phyloP scores from a whole-genome alignment of 176 grass and related monocot genomes.

The Eleusine indica region DNA sequence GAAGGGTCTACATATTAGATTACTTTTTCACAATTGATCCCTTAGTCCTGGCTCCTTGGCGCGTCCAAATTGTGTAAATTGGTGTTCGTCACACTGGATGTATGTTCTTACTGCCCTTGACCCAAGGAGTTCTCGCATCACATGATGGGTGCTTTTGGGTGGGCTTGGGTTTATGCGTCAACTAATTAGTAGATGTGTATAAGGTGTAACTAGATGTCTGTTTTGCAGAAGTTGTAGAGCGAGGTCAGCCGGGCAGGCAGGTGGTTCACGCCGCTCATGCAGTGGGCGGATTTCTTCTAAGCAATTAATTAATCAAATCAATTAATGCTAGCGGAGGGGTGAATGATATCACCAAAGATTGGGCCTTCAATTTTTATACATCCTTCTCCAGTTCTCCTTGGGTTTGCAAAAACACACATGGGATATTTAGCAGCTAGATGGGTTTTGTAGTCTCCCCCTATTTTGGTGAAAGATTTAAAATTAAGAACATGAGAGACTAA shows the following conservation, averaged over 20 bases:
- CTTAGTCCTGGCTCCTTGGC: not conserved
- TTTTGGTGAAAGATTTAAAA: not conserved
- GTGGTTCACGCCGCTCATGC: slow-evolving; percentile 45
- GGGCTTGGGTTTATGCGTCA: not conserved
- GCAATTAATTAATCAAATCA: not conserved
- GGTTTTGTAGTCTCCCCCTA: not conserved
- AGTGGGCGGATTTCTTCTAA: not conserved
- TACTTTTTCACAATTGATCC: not conserved
- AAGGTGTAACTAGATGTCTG: not conserved
- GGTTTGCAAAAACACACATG: not conserved
- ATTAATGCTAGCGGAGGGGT: not conserved
- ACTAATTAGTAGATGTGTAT: not conserved
- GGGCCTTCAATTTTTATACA: not conserved
- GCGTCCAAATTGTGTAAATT: not conserved
- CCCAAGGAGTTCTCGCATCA: not conserved
- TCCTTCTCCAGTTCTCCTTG: not conserved
- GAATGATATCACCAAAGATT: not conserved
- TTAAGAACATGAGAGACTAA: not conserved
- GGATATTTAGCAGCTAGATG: not conserved
- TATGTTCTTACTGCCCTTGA: not conserved
- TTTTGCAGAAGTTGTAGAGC: not conserved
- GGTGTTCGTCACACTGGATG: not conserved
- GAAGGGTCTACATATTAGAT: not conserved
- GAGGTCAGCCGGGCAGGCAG: not conserved
- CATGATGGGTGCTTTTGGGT: not conserved